These are phyloP conservation scores for Zostera marina DNA, from an alignment of 116 monocot species.

Conservation along the genomic window DNA sequence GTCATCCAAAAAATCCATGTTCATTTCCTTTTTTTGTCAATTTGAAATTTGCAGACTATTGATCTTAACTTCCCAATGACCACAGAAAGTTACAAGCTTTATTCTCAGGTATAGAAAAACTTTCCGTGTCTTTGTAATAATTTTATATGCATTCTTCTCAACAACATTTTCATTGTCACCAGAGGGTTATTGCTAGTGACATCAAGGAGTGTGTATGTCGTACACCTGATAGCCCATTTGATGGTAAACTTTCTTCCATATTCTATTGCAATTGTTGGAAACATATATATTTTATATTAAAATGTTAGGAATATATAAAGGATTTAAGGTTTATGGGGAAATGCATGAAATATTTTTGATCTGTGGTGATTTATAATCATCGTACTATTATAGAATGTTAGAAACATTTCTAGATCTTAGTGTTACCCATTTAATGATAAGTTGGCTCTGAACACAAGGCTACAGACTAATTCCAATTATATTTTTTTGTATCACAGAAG, in stretches of 20 bases:
- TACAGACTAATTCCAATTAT: not conserved
- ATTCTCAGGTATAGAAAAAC: constrained; percentile 39
- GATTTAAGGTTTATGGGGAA: too few species aligned
- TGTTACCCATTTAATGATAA: not conserved
- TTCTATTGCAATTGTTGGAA: not conserved
- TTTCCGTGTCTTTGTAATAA: constrained; percentile 2
- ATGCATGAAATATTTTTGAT: not conserved
- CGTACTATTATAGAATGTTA: too few species aligned
- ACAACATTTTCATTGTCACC: constrained; percentile 11
- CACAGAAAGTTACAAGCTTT: constrained; percentile 92
- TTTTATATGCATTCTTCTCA: constrained; percentile 2
- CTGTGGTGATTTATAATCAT: not conserved
- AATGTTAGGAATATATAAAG: not conserved
- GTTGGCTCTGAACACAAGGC: not conserved
- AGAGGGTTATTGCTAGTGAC: constrained; percentile 81
- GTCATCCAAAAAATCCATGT: not conserved
- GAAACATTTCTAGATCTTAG: not conserved
- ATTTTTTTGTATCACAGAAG: constrained; percentile 32
- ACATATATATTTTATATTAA: too few species aligned
- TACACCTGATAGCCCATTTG: constrained; percentile 81
- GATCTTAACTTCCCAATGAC: constrained; percentile 93
- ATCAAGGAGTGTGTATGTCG: constrained; percentile 92
- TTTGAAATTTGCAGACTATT: constrained; percentile 28
- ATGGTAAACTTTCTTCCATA: constrained; percentile 24
- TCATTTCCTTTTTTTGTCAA: constrained; percentile 2